phyloP scores from a whole-genome alignment of 2,329 filamentous ascomycete genomes.

The Mycosphaerella sp. region DNA sequence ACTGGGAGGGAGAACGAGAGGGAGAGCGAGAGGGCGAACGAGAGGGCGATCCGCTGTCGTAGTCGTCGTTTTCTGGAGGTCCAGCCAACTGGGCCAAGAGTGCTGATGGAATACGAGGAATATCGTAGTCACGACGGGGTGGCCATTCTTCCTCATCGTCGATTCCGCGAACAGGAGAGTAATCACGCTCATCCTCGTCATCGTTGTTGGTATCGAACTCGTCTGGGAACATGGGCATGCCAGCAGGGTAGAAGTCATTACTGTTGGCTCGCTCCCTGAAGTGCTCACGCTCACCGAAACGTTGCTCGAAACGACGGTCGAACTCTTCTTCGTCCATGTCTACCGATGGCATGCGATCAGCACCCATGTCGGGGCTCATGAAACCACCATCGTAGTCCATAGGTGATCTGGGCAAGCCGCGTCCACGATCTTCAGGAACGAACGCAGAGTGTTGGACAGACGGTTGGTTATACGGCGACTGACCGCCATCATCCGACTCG shows the following conservation, averaged over 20 bases:
- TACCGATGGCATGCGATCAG: slow-evolving; percentile 3
- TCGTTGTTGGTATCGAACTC: slow-evolving; percentile 7
- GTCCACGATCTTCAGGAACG: slow-evolving; percentile 11
- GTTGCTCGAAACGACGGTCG: slow-evolving; percentile 3
- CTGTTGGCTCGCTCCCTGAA: slow-evolving; percentile 5
- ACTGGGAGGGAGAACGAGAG: not conserved
- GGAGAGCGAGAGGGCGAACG: not conserved
- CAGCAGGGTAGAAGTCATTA: slow-evolving; percentile 10
- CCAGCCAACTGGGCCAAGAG: slow-evolving; percentile 12
- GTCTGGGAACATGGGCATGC: slow-evolving; percentile 8
- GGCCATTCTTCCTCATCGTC: slow-evolving; percentile 11
- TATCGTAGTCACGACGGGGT: slow-evolving; percentile 10
- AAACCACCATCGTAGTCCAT: slow-evolving; percentile 5
- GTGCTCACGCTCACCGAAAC: slow-evolving; percentile 6
- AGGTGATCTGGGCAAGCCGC: slow-evolving; percentile 1
- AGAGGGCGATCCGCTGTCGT: slow-evolving; percentile 2
- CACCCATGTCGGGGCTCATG: slow-evolving; percentile 7
- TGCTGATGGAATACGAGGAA: slow-evolving; percentile 9
- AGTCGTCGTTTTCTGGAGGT: slow-evolving; percentile 2
- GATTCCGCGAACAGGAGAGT: slow-evolving; percentile 7
- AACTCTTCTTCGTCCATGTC: slow-evolving; percentile 6
- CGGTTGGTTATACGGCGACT: slow-evolving; percentile 12
- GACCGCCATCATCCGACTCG: slow-evolving; percentile 6
- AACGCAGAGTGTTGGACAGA: slow-evolving; percentile 5
- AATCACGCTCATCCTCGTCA: slow-evolving; percentile 1